Evolutionary conservation across 495 filamentous ascomycete species (phyloP).

Genomic region (Pyrenula massariospora): DNA sequence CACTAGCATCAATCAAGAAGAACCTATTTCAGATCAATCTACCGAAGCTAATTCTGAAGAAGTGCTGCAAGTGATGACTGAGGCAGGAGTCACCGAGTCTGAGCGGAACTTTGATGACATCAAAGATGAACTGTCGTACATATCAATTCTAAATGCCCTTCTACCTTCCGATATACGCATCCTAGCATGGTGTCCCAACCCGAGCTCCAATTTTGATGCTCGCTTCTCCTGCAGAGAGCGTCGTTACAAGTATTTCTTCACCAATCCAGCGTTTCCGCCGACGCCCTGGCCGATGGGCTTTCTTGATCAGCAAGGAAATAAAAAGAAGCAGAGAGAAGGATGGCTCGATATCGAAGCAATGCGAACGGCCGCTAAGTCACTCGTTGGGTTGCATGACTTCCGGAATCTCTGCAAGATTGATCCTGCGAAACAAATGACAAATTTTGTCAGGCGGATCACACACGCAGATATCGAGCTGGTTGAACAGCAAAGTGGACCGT

Average conservation of each 20-base stretch:
- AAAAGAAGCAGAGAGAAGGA: constrained; percentile 32
- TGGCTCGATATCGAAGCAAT: constrained; percentile 78
- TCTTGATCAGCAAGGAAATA: constrained; percentile 10
- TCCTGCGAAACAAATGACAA: constrained; percentile 69
- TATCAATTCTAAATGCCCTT: constrained; percentile 67
- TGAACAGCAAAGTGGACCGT: constrained; percentile 32
- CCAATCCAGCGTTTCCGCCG: constrained; percentile 74
- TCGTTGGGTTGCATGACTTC: constrained; percentile 83
- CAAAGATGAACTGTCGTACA: constrained; percentile 73
- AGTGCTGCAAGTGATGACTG: neutral
- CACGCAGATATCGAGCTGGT: constrained; percentile 65
- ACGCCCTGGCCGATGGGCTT: constrained; percentile 26
- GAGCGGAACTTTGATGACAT: constrained; percentile 56
- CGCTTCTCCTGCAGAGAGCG: constrained; percentile 88
- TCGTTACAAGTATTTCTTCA: constrained; percentile 93
- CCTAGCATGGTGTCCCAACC: constrained; percentile 84
- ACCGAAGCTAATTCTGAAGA: neutral
- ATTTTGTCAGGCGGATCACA: constrained; percentile 66
- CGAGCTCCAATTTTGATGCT: constrained; percentile 70
- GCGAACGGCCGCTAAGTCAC: constrained; percentile 64
- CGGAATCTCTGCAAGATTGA: constrained; percentile 95
- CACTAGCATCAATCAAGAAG: neutral
- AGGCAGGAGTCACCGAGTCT: constrained; percentile 16
- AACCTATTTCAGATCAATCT: neutral
- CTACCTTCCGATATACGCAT: constrained; percentile 82